Evolutionary conservation across 1,139 yeast genomes (phyloP).

Genomic region (Hansenula sp.): DNA sequence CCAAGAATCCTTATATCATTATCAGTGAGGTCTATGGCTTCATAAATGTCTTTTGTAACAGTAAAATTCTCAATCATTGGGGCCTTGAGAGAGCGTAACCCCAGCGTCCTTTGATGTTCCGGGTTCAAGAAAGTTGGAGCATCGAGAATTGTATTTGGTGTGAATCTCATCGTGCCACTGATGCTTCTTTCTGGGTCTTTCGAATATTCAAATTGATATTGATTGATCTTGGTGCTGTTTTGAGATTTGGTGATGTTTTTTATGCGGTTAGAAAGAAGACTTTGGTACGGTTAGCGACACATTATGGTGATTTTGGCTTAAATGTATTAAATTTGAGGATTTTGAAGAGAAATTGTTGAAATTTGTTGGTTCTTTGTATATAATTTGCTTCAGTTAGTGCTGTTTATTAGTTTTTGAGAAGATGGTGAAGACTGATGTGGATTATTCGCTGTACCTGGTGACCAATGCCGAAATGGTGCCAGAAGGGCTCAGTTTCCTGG

Average conservation of each 20-base stretch:
- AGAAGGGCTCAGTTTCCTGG: constrained; percentile 49
- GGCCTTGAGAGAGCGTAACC: constrained; percentile 35
- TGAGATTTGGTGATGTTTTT: not conserved
- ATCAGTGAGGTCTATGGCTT: constrained; percentile 63
- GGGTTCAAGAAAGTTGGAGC: constrained; percentile 52
- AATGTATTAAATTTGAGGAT: no score
- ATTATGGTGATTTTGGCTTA: no score
- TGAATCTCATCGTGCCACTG: constrained; percentile 41
- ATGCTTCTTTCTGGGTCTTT: not conserved
- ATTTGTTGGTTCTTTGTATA: no score
- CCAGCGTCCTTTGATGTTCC: constrained; percentile 38
- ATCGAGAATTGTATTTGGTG: constrained; percentile 41
- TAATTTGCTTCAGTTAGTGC: not conserved
- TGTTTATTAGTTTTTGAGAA: no score
- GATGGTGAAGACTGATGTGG: constrained; percentile 28
- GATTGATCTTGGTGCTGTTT: no score
- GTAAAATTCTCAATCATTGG: constrained; percentile 41
- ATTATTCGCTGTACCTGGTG: constrained; percentile 71
- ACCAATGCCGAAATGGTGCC: constrained; percentile 83
- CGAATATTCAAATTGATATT: no score
- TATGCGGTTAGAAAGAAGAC: not conserved
- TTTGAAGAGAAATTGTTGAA: no score
- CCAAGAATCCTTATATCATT: constrained; percentile 56
- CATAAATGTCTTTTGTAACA: constrained; percentile 37
- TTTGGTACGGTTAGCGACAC: not conserved